Conservation (phyloP, 2,329 filamentous ascomycete genomes). For the Penicillium sp. region DNA sequence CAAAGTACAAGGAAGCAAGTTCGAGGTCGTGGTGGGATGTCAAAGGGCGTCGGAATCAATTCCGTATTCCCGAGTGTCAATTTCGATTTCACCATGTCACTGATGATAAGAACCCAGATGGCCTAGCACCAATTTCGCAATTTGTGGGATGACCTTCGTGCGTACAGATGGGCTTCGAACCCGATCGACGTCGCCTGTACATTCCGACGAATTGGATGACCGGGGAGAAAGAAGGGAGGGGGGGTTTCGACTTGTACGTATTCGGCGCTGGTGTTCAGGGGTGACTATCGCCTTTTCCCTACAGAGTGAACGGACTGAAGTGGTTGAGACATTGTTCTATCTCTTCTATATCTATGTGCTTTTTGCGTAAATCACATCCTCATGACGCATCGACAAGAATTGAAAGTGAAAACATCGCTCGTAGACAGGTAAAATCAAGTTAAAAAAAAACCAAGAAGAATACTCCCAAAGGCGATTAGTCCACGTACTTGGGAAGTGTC, state of each 20-base stretch:
- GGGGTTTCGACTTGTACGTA: no score
- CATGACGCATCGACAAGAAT: constrained; percentile 12
- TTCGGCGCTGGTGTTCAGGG: no score
- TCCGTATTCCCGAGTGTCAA: not conserved
- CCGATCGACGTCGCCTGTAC: no score
- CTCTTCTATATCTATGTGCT: constrained; percentile 20
- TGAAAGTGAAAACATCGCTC: constrained; percentile 17
- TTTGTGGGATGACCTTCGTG: no score
- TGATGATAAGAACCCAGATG: no score
- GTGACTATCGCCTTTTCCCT: no score
- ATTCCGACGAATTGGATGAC: no score
- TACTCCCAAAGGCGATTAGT: constrained; percentile 22
- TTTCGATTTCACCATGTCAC: no score
- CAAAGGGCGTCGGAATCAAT: not conserved
- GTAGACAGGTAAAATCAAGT: constrained; percentile 13
- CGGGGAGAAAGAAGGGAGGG: no score
- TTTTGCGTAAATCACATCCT: constrained; percentile 9
- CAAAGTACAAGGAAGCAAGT: not conserved
- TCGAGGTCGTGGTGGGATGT: not conserved
- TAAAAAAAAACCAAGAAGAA: constrained; percentile 3
- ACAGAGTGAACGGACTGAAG: not conserved
- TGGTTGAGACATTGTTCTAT: constrained; percentile 1
- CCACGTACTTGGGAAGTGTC: constrained; percentile 51
- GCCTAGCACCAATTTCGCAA: no score
- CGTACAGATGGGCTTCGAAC: no score